phyloP scores from a whole-genome alignment of 2,329 filamentous ascomycete species.

The Onygena corvina region DNA sequence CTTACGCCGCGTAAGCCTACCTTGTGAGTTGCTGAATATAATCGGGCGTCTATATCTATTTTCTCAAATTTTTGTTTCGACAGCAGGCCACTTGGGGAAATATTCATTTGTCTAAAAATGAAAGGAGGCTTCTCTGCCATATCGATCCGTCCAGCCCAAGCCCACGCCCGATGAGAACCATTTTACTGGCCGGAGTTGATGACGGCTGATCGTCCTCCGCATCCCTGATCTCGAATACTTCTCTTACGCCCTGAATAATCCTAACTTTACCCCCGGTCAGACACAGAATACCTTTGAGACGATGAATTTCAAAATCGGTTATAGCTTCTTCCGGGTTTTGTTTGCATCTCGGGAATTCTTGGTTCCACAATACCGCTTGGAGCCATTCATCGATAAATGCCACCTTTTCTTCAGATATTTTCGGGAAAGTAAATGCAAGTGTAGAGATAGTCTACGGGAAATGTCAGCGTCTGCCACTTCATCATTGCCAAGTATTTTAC shows the following conservation, averaged over 20 bases:
- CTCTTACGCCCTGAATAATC: conserved; percentile 81
- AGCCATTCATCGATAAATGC: conserved; percentile 66
- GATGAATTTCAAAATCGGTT: conserved; percentile 63
- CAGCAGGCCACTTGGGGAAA: neutral
- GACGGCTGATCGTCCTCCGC: conserved; percentile 18
- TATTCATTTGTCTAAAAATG: neutral
- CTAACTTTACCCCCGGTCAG: conserved; percentile 50
- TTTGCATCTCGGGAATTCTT: conserved; percentile 19
- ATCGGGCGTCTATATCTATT: neutral
- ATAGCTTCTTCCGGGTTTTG: conserved; percentile 10
- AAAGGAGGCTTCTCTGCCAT: conserved; percentile 27
- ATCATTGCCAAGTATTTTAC: neutral
- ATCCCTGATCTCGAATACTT: conserved; percentile 86
- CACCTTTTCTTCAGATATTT: conserved; percentile 48
- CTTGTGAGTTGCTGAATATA: neutral
- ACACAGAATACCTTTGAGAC: conserved; percentile 68
- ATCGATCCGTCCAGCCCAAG: conserved; percentile 24
- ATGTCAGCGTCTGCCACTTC: neutral
- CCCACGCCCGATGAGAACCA: conserved; percentile 38
- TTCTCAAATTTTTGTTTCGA: neutral
- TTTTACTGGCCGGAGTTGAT: conserved; percentile 27
- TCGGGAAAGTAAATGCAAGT: conserved; percentile 55
- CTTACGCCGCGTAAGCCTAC: no score
- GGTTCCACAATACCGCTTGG: conserved; percentile 71
- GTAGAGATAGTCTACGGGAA: conserved; percentile 64